Base-by-base conservation (phyloP, 495 filamentous ascomycete genomes). In the Saxispiralis lemnorum region DNA sequence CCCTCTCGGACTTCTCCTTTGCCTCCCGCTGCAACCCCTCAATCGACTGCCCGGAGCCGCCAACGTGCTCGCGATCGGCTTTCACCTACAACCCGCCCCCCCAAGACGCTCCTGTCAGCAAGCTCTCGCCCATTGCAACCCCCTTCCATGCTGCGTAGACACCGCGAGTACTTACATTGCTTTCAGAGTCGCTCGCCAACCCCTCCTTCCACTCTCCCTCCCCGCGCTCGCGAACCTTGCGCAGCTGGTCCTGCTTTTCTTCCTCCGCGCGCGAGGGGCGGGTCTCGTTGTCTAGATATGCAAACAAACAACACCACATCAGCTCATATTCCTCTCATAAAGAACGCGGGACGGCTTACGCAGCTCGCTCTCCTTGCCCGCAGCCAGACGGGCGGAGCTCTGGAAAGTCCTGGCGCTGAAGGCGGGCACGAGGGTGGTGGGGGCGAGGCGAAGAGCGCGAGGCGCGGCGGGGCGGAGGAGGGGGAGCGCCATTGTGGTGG, bases 161-260 rank as follows among this genome's bases (percentile, higher is more conserved):
- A 78, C 73, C n/a, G 60, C 66, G 35, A 74, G 63, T 53, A 79
- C 71, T 80, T 51, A 80, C 55, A 75, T 79, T 74, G 48, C 76
- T 75, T 66, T 93, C 85, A 53, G 76, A 82, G 56, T 81, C 71
- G 43, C 73, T 80, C 5, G 81, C 81, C 39, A 93, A 59, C 55
- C 82, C 78, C 18, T 75, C 64, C 60, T 80, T 80, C 85, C 85
- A 92, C 52, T 83, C 70, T 11, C 66, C 80, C 59, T 78, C 74
- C 15, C 84, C 84, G 6, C 72, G 63, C 62, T 81, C 80, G 37
- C 73, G 67, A 62, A 75, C 75, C 52, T 67, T 61, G 24, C 24
- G 24, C 41, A 92, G 48, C 30, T 70, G 68, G 40, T 83, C 72
- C 35, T 81, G 60, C 64, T 89, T 89, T 53, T 85, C 69, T 36